These are phyloP conservation scores for Crucibulum cyathiforme DNA, from an alignment of 1,284 basidiomycete species.

Conservation along the genomic window DNA sequence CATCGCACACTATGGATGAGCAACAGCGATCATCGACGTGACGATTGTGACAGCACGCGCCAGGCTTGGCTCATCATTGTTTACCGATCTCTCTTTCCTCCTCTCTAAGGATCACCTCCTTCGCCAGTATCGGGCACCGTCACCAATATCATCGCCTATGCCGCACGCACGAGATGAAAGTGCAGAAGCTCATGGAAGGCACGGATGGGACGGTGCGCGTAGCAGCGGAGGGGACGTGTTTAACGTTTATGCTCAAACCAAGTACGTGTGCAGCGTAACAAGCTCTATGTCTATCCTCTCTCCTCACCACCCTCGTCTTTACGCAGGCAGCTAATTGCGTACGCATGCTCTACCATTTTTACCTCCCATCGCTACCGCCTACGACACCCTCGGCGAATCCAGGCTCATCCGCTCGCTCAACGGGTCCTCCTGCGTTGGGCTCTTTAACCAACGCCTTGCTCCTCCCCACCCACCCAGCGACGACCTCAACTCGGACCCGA, in stretches of 20 bases:
- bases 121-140: conserved; percentile 84
- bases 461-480: conserved; percentile 77
- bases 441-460: conserved; percentile 95
- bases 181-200: conserved; percentile 84
- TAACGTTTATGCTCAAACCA: conserved; percentile 92
- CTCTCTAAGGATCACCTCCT: conserved; percentile 78
- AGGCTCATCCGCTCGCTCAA: conserved; percentile 92
- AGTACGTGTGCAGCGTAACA: conserved; percentile 53
- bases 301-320: conserved; percentile 11
- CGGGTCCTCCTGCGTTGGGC: conserved; percentile 86
- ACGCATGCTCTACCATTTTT: conserved; percentile 80
- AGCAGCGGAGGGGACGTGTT: conserved; percentile 78
- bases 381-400: conserved; percentile 93
- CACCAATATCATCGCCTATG: conserved; percentile 79
- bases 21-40: too few relatives aligned
- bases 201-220: conserved; percentile 84
- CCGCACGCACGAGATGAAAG: conserved; percentile 86
- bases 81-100: conserved; percentile 69
- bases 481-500: conserved; percentile 85
- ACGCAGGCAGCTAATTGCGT: conserved; percentile 87
- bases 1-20: too few relatives aligned
- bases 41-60: too few relatives aligned
- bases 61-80: too few relatives aligned
- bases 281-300: too few relatives aligned
- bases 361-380: conserved; percentile 92